A percentile compares a stretch with the other conserved stretches of the same genome.
Conservation (phyloP, 805 yeast genomes). For the Hanseniaspora nectarophila region DNA sequence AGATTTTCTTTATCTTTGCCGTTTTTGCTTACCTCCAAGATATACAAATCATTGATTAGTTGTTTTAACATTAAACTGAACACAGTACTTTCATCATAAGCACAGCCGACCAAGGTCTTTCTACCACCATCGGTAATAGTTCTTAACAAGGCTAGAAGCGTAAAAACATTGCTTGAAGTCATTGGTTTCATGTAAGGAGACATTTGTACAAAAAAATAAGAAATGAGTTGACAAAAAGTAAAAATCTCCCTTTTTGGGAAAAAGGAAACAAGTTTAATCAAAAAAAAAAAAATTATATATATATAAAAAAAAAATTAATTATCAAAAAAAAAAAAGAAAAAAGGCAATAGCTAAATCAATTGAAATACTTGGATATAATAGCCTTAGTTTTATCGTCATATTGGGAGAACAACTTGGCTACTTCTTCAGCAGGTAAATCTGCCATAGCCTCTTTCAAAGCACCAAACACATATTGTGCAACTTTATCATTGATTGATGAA, state of each 20-base stretch:
- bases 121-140: not conserved
- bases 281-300: no score
- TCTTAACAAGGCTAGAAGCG: not conserved
- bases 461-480: conserved; percentile 52
- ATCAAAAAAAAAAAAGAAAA: not conserved
- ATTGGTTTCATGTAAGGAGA: not conserved
- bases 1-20: not conserved
- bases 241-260: not conserved
- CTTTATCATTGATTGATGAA: conserved; percentile 53
- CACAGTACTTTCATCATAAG: not conserved
- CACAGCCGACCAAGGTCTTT: not conserved
- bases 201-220: not conserved
- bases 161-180: not conserved
- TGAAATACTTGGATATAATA: conserved; percentile 46
- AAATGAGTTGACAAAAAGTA: not conserved
- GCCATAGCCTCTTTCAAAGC: conserved; percentile 55
- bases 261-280: not conserved
- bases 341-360: not conserved
- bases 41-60: conserved; percentile 1
- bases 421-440: conserved; percentile 56
- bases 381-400: conserved; percentile 51
- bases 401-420: conserved; percentile 48
- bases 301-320: not conserved
- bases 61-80: not conserved
- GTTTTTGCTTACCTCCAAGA: not conserved